Base-by-base conservation (phyloP, 805 yeast genomes). In the Cyberlindnera veronae region DNA sequence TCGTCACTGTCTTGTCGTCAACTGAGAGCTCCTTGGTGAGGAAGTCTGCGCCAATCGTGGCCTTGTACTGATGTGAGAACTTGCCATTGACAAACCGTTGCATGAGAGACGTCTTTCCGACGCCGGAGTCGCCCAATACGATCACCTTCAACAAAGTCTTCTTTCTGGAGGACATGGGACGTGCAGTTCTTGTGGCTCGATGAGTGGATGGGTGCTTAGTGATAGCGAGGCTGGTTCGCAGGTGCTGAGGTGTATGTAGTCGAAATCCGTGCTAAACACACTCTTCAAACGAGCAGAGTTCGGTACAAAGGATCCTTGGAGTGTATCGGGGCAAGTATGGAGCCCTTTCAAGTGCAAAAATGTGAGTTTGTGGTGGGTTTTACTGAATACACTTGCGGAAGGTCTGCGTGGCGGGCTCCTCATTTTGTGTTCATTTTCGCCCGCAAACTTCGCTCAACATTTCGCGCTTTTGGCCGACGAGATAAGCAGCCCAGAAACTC, bases 11-110 rank as follows among this genome's bases (percentile, higher is more conserved):
- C 43, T 60, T 57, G 62, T 84, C 93, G 61, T 93, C 98, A 43
- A 93, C 77, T 20, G 74, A 68, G 44, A 91, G 77, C 56, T 91
- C 98, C 63, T 90, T 91, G 28, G 97, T 91, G 48, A 89, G 73
- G 61, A 91, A 91, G 62, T 93, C 98, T 2, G 98, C 98, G 9
- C 99, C 99, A 51, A 91, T 91, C 13, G 99, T 91, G 21, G 98
- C 97, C 60, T 91, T 93, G 66, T 93, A 93, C 62, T 91, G 98
- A 51, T 90, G 91, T 29, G 89, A 79, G 66, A 91, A 91, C 72
- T 89, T 90, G 58, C 86, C 89, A 66, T 88, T 89, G 50, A 93
- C 96, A 65, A 88, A 91, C 63, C 91, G 96, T 64, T 91, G 98
- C 96, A 91, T 90, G 51, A 91, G 69, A 4, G 96, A 88, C 21